Conservation (phyloP, 176 grass and related monocot genomes). For the Oryza glumipatula region DNA sequence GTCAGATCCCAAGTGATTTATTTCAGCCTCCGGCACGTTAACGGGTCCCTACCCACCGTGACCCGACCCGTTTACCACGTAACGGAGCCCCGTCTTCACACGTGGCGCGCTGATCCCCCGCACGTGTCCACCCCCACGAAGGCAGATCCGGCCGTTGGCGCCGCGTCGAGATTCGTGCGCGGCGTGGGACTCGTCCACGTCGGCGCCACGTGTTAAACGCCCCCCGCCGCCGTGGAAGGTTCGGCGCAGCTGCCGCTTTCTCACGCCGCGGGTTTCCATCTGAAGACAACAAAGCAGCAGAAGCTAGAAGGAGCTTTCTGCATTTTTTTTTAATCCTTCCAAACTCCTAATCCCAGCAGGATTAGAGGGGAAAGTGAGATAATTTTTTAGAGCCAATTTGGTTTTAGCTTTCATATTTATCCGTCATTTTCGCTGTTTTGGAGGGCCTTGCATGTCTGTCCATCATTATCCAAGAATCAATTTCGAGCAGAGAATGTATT, state of each 20-base stretch:
- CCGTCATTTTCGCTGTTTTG: constrained; percentile 31
- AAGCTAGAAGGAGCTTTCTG: neutral
- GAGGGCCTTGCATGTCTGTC: neutral
- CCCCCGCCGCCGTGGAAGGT: neutral
- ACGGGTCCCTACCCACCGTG: constrained; percentile 29
- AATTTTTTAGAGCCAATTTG: neutral
- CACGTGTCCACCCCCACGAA: constrained; percentile 22
- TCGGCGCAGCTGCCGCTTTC: constrained; percentile 25
- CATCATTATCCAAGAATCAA: constrained; percentile 16
- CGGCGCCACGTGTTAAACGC: constrained; percentile 31
- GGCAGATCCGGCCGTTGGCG: neutral
- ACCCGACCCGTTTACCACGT: neutral
- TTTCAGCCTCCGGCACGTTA: neutral
- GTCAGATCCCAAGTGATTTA: constrained; percentile 62
- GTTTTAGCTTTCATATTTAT: neutral
- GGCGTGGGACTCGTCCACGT: neutral
- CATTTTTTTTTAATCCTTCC: neutral
- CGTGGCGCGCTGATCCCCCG: constrained; percentile 39
- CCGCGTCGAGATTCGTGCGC: neutral
- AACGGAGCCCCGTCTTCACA: neutral
- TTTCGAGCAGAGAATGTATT: neutral
- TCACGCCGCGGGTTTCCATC: neutral
- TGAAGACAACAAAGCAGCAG: neutral
- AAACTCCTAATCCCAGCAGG: neutral
- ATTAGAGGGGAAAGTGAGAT: neutral